phyloP scores from a whole-genome alignment of 352 stramenopile species.

The Phytophthora meadii region DNA sequence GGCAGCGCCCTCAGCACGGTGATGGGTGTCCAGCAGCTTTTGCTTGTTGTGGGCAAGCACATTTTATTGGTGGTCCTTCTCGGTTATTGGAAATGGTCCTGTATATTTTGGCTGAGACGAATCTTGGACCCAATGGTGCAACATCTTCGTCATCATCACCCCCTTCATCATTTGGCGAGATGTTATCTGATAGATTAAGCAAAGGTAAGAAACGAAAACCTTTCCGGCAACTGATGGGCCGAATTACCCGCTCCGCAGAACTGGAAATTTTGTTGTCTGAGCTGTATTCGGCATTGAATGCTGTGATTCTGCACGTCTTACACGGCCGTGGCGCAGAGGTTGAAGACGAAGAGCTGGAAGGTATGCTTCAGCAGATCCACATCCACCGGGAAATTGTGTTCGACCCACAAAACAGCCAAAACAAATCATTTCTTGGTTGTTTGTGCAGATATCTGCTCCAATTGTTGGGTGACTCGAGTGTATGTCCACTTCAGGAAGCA shows the following conservation, averaged over 20 bases:
- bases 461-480: conserved; percentile 46
- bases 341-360: conserved; percentile 54
- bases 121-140: conserved; percentile 37
- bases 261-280: conserved; percentile 54
- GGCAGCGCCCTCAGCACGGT: conserved; percentile 71
- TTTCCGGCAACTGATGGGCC: conserved; percentile 55
- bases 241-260: conserved; percentile 65
- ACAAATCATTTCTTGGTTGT: conserved; percentile 72
- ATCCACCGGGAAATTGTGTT: conserved; percentile 66
- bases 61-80: conserved; percentile 63
- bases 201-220: conserved; percentile 64
- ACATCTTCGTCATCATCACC: conserved; percentile 21
- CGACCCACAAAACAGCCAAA: conserved; percentile 54
- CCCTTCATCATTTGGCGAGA: conserved; percentile 49
- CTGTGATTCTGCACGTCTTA: conserved; percentile 69
- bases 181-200: conserved; percentile 61
- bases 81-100: conserved; percentile 65
- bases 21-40: conserved; percentile 60
- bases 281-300: conserved; percentile 64
- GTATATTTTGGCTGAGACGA: conserved; percentile 62
- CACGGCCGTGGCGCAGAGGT: conserved; percentile 60
- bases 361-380: conserved; percentile 66
- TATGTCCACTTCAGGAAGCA: conserved; percentile 48
- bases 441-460: conserved; percentile 72
- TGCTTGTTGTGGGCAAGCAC: conserved; percentile 56